These are phyloP conservation scores for Leccinum insolens DNA, from an alignment of 1,284 basidiomycete species.

Conservation along the genomic window DNA sequence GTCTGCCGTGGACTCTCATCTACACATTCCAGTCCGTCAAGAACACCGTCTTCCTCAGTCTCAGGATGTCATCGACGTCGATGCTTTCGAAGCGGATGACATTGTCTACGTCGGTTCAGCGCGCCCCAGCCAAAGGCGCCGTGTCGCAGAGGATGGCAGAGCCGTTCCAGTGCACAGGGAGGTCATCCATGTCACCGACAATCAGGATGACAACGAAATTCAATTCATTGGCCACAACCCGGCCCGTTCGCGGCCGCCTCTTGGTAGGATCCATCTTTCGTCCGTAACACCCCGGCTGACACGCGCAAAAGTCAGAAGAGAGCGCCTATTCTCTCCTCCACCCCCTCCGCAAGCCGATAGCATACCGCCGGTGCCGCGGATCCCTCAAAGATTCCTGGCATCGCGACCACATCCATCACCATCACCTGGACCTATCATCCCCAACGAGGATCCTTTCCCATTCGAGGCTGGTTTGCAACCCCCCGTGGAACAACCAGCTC, in stretches of 20 bases:
- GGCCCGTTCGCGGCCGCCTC: slow-evolving; percentile 18
- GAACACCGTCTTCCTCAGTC: slow-evolving; percentile 19
- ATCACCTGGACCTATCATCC: slow-evolving; percentile 40
- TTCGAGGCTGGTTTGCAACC: slow-evolving; percentile 42
- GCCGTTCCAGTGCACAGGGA: slow-evolving; percentile 20
- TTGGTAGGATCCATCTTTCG: slow-evolving; percentile 21
- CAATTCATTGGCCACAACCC: slow-evolving; percentile 30
- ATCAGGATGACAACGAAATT: slow-evolving; percentile 43
- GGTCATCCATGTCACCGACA: slow-evolving; percentile 43
- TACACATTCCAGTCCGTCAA: slow-evolving; percentile 11
- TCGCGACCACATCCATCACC: slow-evolving; percentile 20
- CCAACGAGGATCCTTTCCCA: slow-evolving; percentile 44
- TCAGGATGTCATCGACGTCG: slow-evolving; percentile 42
- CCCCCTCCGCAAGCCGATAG: slow-evolving; percentile 36
- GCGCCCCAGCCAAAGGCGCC: slow-evolving; percentile 33
- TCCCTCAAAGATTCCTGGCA: slow-evolving; percentile 38
- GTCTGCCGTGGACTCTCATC: slow-evolving; percentile 22
- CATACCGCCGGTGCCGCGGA: slow-evolving; percentile 43
- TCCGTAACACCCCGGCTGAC: slow-evolving; percentile 4
- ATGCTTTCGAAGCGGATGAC: slow-evolving; percentile 39
- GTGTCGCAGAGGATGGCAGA: slow-evolving; percentile 23
- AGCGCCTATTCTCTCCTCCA: slow-evolving; percentile 47
- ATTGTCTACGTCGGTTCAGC: slow-evolving; percentile 23
- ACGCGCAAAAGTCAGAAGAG: slow-evolving; percentile 17
- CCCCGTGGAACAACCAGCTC: slow-evolving; percentile 18